phyloP scores from a whole-genome alignment of 108 stramenopile genomes.

The Heterococcus sp. region DNA sequence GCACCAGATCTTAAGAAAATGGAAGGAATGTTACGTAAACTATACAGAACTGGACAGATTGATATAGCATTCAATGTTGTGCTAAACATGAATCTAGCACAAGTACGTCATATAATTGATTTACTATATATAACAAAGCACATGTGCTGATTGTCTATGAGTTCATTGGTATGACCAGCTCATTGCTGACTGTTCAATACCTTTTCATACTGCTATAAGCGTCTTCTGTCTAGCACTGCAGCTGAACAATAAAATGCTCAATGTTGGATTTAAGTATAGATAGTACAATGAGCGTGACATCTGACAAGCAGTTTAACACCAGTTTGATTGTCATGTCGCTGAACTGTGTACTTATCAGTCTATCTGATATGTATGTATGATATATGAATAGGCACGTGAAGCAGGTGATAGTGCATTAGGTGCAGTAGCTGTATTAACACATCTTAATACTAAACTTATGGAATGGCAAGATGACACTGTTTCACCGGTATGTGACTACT shows the following conservation, averaged over 20 bases:
- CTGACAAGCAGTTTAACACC: background rate
- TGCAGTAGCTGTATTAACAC: slow-evolving; percentile 31
- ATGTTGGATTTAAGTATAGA: background rate
- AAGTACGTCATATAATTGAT: slow-evolving; percentile 6
- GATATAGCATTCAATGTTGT: slow-evolving; percentile 49
- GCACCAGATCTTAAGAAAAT: slow-evolving; percentile 40
- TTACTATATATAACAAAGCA: background rate
- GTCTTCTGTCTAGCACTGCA: background rate
- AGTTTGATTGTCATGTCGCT: background rate
- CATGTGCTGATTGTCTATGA: background rate
- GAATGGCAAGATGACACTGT: slow-evolving; percentile 22
- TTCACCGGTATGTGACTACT: background rate
- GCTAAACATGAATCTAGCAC: slow-evolving; percentile 44
- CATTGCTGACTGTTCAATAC: background rate
- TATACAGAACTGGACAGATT: slow-evolving; percentile 18
- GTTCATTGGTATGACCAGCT: background rate
- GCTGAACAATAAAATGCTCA: background rate
- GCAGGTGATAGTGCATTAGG: slow-evolving; percentile 22
- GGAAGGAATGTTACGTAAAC: slow-evolving; percentile 17
- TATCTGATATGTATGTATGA: background rate
- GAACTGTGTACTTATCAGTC: background rate
- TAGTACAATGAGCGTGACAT: background rate
- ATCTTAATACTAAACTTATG: slow-evolving; percentile 38
- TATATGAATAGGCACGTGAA: slow-evolving; percentile 16
- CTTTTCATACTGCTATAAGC: background rate